Evolutionary conservation across 2,329 filamentous ascomycete genomes (phyloP).

Genomic region (Paecilomyces fulvus): DNA sequence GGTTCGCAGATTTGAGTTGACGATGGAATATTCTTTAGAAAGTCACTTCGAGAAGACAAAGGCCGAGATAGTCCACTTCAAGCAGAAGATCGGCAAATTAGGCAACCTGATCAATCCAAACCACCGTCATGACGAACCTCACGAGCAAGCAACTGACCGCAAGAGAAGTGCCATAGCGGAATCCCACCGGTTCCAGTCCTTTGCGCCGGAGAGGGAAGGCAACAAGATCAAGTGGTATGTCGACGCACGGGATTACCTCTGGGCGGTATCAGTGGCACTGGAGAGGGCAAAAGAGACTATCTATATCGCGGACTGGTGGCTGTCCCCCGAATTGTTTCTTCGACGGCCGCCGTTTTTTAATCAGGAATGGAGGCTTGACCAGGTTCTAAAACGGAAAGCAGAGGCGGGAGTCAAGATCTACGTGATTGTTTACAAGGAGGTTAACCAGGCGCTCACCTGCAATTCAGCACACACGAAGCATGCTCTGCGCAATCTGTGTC

Average conservation of each 20-base stretch:
- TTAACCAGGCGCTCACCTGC: conserved; percentile 69
- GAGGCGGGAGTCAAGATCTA: conserved; percentile 93
- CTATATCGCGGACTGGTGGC: conserved; percentile 96
- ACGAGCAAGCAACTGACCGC: conserved; percentile 73
- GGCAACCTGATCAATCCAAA: conserved; percentile 69
- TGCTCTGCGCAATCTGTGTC: conserved; percentile 68
- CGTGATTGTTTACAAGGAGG: conserved; percentile 63
- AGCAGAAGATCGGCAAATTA: conserved; percentile 57
- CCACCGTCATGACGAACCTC: conserved; percentile 88
- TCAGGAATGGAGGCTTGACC: conserved; percentile 80
- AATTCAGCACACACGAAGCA: conserved; percentile 92
- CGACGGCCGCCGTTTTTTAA: conserved; percentile 73
- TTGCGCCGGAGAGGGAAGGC: conserved; percentile 74
- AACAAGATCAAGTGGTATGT: conserved; percentile 97
- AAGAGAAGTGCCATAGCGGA: conserved; percentile 67
- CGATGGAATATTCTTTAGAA: background rate
- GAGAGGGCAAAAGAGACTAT: conserved; percentile 86
- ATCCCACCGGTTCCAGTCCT: conserved; percentile 77
- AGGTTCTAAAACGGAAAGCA: conserved; percentile 76
- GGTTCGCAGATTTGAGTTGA: background rate
- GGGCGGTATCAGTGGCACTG: conserved; percentile 84
- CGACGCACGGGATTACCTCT: conserved; percentile 90
- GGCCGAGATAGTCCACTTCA: conserved; percentile 38
- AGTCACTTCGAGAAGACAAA: conserved; percentile 15
- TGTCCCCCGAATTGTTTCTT: conserved; percentile 79